Conservation (phyloP, 176 grass and related monocot species). For the Zoysia japonica region DNA sequence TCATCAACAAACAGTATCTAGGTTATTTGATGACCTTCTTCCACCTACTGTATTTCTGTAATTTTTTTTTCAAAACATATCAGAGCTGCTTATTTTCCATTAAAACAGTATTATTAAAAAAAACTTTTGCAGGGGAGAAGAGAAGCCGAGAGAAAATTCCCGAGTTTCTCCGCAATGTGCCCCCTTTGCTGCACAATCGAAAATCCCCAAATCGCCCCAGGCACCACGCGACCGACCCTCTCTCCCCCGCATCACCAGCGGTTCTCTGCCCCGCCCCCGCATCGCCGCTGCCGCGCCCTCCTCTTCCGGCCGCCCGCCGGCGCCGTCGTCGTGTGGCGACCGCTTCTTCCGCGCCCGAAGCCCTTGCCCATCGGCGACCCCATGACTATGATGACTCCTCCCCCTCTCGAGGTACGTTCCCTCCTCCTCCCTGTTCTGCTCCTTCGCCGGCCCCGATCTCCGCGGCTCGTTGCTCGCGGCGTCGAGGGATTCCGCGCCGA, state of each 20-base stretch:
- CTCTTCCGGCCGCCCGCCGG: neutral
- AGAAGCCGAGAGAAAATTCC: neutral
- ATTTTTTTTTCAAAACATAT: no score
- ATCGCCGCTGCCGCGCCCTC: neutral
- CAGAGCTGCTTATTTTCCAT: no score
- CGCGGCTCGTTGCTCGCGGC: neutral
- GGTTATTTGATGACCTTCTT: no score
- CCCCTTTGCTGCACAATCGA: neutral
- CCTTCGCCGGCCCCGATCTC: constrained; percentile 37
- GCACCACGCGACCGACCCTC: constrained; percentile 25
- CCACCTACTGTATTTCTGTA: no score
- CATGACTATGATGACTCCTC: constrained; percentile 93
- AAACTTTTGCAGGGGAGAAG: no score
- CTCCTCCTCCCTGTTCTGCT: neutral
- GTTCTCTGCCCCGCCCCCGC: neutral
- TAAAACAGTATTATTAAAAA: no score
- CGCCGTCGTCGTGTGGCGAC: constrained; percentile 16
- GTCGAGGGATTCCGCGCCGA: neutral
- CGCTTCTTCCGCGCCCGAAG: constrained; percentile 6
- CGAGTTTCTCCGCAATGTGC: neutral
- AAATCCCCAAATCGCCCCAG: constrained; percentile 33
- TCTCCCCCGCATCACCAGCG: constrained; percentile 13
- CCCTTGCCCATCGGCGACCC: constrained; percentile 16
- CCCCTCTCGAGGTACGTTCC: constrained; percentile 71
- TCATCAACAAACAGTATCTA: no score